Evolutionary conservation across 2,329 filamentous ascomycete genomes (phyloP).

Genomic region (Hymenoscyphus fructigenus): DNA sequence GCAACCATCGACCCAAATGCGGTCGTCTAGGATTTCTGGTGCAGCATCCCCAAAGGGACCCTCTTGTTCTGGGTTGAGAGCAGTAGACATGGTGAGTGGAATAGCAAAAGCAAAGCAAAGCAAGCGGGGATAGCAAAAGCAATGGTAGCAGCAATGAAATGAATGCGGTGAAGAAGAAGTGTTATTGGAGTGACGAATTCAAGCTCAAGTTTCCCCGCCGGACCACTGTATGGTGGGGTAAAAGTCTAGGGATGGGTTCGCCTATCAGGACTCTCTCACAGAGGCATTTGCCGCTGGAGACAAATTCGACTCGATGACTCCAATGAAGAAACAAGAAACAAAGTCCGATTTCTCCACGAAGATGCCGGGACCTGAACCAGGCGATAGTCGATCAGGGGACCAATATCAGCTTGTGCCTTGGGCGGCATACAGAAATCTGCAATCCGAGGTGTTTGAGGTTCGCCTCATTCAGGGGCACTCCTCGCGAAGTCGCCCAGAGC

Average conservation of each 20-base stretch:
- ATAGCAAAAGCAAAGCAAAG: background rate
- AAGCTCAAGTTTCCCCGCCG: background rate
- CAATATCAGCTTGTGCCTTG: background rate
- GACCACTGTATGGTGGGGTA: background rate
- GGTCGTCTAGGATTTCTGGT: conserved; percentile 52
- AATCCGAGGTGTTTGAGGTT: background rate
- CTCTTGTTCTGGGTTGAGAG: conserved; percentile 19
- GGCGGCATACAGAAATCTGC: background rate
- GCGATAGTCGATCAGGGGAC: background rate
- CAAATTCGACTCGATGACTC: background rate
- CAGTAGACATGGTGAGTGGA: background rate
- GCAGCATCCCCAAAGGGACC: conserved; percentile 33
- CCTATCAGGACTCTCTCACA: background rate
- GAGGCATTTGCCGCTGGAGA: background rate
- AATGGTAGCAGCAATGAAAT: background rate
- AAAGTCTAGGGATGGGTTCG: background rate
- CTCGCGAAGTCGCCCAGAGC: background rate
- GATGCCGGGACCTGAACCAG: background rate
- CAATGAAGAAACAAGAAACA: background rate
- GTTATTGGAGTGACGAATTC: background rate
- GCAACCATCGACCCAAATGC: conserved; percentile 98
- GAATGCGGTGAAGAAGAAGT: background rate
- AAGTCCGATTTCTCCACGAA: background rate
- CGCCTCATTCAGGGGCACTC: conserved; percentile 1
- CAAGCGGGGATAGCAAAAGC: background rate